Evolutionary conservation across 495 filamentous ascomycete species (phyloP), one percentile per base, ranked within the genome.

Genomic region (Bacidia gigantensis): DNA sequence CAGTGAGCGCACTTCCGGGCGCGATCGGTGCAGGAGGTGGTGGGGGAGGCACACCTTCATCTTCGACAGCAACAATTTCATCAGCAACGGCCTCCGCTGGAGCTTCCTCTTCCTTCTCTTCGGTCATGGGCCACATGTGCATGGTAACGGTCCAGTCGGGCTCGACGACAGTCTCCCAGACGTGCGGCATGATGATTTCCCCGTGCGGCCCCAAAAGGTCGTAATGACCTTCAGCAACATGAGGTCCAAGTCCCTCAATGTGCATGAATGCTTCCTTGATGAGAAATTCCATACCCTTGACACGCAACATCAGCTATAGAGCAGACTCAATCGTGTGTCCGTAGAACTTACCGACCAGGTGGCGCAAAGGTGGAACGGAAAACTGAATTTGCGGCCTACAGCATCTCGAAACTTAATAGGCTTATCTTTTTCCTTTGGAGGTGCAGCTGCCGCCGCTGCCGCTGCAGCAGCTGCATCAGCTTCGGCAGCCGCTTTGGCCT

Each of bases 121-220:
- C 81, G 3, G 77, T 79, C 72, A 95, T 84, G 3, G 90, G 89
- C 89, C 89, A 96, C 87, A 95, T 92, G 57, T 93, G 86, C 90
- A 95, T 95, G 2, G 82, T 89, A 59, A 96, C 83, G 38, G 77
- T 73, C 87, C 86, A 94, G 63, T 89, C 87, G 3, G 87, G 87
- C 65, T 92, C 78, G 42, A 94, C 69, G 44, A 88, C 80, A 49
- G 79, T 86, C 53, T 92, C 87, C 87, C 87, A 94, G 7, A 92
- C 80, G 54, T 85, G 78, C 5, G 86, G 87, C 20, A 94, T 79
- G 56, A 94, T 87, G 58, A 94, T 92, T 58, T 90, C 86, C 51
- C 83, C 84, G 62, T 90, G 82, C 1, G 86, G 86, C 1, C 84
- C 85, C 17, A 87, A 74, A 39, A 94, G 70, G 64, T 94, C 87